phyloP scores from a whole-genome alignment of 2,329 filamentous ascomycete genomes.

The Knoxdaviesia proteae region DNA sequence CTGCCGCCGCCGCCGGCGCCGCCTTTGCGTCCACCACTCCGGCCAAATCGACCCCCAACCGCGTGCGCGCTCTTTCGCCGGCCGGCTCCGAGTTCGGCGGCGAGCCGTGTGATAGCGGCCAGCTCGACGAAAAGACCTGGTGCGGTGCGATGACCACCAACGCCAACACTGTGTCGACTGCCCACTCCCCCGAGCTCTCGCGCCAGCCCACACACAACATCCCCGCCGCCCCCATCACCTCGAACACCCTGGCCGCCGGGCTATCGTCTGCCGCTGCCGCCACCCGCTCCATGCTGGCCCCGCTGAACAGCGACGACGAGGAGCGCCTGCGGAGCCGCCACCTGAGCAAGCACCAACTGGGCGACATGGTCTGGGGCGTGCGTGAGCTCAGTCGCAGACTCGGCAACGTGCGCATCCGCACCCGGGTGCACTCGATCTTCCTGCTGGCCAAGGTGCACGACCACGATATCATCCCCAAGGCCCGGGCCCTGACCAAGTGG shows the following conservation, averaged over 20 bases:
- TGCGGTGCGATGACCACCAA: constrained; percentile 22
- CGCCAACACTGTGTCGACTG: constrained; percentile 7
- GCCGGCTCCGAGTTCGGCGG: not conserved
- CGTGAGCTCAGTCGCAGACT: constrained; percentile 73
- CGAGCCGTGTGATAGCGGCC: constrained; percentile 21
- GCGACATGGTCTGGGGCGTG: constrained; percentile 93
- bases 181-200: not conserved
- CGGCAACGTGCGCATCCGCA: constrained; percentile 61
- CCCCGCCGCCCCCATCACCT: not conserved
- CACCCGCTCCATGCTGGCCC: constrained; percentile 1
- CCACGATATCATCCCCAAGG: constrained; percentile 53
- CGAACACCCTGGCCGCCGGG: not conserved
- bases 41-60: too few relatives aligned
- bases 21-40: too few relatives aligned
- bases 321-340: constrained; percentile 38
- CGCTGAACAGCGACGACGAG: constrained; percentile 7
- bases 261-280: not conserved
- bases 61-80: too few relatives aligned
- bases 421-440: constrained; percentile 68
- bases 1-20: too few relatives aligned
- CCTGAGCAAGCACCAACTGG: constrained; percentile 82
- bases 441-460: constrained; percentile 87
- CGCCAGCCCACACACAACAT: constrained; percentile 6
- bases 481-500: constrained; percentile 62
- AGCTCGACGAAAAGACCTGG: constrained; percentile 36